Base-by-base conservation (phyloP, 129 eudicot genomes). In the Escallonia herrerae region DNA sequence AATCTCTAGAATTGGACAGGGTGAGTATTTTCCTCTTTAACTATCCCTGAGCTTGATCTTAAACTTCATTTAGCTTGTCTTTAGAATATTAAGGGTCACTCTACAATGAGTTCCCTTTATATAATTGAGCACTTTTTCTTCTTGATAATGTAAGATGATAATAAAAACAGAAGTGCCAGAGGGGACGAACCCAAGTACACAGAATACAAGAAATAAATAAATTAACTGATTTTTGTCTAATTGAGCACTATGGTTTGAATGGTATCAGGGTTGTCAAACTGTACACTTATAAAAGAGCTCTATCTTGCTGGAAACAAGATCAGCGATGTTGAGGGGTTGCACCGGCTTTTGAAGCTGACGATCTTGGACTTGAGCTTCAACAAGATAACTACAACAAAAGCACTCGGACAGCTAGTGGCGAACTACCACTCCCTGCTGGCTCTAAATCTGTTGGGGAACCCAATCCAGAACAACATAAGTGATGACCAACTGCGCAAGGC, bases 221-320 rank as follows among this genome's bases (percentile, higher is more conserved):
- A 22, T 22, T 22, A 22, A 22, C 33, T 22, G 33, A 22, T 22
- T 22, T 22, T 22, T 22, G 33, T 22, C 33, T 53, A 71, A 70
- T 33, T 8, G 50, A 60, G 59, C 33, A 22, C 33, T 22, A 22
- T 22, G 33, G 33, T 41, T 63, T 8, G 49, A 54, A 60, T 69
- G 44, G 7, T 64, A 3, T 43, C 80, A 88, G 99, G 99, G 56
- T 70, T 93, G 73, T 83, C 96, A 2, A 85, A 73, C n/a, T 93
- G 95, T 61, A 71, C 86, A 13, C 73, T 83, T 22, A 75, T 93
- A 47, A 93, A 89, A 64, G 99, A 93, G 80, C 80, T 93, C 11
- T 83, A 88, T 72, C 78, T 93, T 6, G 86, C 99, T 7, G 99
- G 96, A 52, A 93, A 89, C 83, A 93, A 93, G 65, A 83, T 89